These are phyloP conservation scores for Komagataella populi DNA, from an alignment of 805 yeast genomes.

Conservation along the genomic window DNA sequence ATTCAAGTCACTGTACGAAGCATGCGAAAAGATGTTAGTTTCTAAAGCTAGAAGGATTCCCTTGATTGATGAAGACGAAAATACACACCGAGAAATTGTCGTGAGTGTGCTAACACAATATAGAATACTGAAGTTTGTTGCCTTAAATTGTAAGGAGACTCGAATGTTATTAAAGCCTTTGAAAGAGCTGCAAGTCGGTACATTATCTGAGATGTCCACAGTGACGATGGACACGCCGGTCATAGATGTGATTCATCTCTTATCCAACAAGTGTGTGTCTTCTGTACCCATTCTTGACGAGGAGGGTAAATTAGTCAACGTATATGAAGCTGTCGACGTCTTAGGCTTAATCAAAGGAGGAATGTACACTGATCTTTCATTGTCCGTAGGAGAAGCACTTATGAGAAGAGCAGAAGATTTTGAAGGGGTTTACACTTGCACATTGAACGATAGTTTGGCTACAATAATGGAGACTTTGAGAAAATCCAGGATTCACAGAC, in stretches of 20 bases:
- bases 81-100: conserved; percentile 84
- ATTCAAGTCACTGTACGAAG: conserved; percentile 76
- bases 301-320: conserved; percentile 56
- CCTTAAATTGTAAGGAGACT: conserved; percentile 91
- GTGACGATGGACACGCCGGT: conserved; percentile 89
- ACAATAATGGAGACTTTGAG: conserved; percentile 89
- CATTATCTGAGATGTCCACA: conserved; percentile 44
- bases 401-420: conserved; percentile 91
- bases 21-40: conserved; percentile 83
- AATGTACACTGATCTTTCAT: conserved; percentile 74
- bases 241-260: conserved; percentile 75
- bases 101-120: conserved; percentile 93
- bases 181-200: conserved; percentile 52
- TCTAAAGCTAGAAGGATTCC: conserved; percentile 90
- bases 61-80: conserved; percentile 85
- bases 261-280: conserved; percentile 71
- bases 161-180: conserved; percentile 69
- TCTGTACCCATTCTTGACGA: conserved; percentile 90
- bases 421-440: conserved; percentile 96
- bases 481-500: conserved; percentile 79
- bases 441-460: conserved; percentile 71
- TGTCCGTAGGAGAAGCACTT: conserved; percentile 92
- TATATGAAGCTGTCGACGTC: conserved; percentile 93
- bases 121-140: conserved; percentile 88
- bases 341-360: conserved; percentile 89